Conservation (phyloP, 345 rosid genomes). For the thale cress (Arabidopsis thaliana) region DNA sequence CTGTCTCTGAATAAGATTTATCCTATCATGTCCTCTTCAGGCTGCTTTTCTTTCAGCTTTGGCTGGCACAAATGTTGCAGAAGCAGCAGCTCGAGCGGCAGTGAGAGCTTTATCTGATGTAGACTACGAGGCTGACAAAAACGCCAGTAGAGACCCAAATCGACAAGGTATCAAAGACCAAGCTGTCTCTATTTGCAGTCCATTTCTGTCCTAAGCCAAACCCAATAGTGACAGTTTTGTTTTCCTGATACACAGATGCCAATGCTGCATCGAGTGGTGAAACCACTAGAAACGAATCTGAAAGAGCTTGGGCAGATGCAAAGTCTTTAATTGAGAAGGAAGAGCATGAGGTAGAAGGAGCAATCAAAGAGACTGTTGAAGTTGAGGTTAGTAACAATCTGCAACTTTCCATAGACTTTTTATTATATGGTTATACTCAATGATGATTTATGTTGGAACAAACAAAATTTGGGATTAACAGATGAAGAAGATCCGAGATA, state of each 20-base stretch:
- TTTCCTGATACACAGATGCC: constrained; percentile 53
- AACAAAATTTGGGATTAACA: constrained; percentile 38
- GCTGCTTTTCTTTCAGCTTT: constrained; percentile 91
- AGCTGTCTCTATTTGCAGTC: constrained; percentile 12
- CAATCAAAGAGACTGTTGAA: constrained; percentile 58
- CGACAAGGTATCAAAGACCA: constrained; percentile 50
- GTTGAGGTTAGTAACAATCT: constrained; percentile 61
- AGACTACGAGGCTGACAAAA: constrained; percentile 50
- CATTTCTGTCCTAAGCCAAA: constrained; percentile 19
- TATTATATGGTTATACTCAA: not conserved
- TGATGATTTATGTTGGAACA: constrained; percentile 7
- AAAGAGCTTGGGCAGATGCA: constrained; percentile 51
- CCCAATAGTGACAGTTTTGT: constrained; percentile 5
- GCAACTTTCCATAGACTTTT: not conserved
- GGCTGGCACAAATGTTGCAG: constrained; percentile 80
- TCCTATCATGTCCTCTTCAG: constrained; percentile 49
- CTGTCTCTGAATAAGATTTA: constrained; percentile 6
- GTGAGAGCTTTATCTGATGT: constrained; percentile 57
- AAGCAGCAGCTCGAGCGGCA: constrained; percentile 87
- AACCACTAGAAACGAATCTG: constrained; percentile 41
- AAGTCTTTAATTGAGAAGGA: constrained; percentile 67
- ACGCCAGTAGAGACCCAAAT: constrained; percentile 40
- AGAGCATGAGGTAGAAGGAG: constrained; percentile 69
- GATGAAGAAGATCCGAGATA: constrained; percentile 80
- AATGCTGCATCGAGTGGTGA: constrained; percentile 52